Conservation (phyloP, 805 yeast species). For the Teunomyces barrocoloradensis region DNA sequence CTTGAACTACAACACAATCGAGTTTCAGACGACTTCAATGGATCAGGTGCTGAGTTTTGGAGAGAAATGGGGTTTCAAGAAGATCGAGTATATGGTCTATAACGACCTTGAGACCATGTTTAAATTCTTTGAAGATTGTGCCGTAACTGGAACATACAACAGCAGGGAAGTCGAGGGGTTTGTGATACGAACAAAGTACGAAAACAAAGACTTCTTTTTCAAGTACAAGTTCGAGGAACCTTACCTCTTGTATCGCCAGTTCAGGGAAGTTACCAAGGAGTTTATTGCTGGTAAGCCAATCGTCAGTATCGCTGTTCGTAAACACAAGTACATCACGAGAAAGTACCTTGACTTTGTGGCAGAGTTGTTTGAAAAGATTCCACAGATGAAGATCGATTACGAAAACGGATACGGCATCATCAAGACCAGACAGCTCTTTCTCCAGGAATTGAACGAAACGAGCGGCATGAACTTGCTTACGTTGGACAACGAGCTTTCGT, state of each 20-base stretch:
- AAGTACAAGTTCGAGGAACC: constrained; percentile 96
- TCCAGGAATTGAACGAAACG: constrained; percentile 40
- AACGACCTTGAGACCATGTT: constrained; percentile 42
- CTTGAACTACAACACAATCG: constrained; percentile 62
- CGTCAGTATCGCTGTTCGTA: constrained; percentile 7
- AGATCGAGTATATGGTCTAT: constrained; percentile 47
- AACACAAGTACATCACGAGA: constrained; percentile 59
- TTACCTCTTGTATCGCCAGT: constrained; percentile 81
- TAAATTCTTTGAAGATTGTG: constrained; percentile 52
- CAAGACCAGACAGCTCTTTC: constrained; percentile 62
- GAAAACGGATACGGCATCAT: constrained; percentile 68
- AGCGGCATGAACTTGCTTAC: constrained; percentile 59
- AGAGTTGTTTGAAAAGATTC: constrained; percentile 51
- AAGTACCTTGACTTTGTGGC: constrained; percentile 68
- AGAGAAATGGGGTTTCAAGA: constrained; percentile 62
- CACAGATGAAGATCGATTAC: constrained; percentile 45
- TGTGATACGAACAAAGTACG: constrained; percentile 66
- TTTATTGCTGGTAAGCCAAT: constrained; percentile 34
- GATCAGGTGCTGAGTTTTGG: constrained; percentile 61
- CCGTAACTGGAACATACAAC: constrained; percentile 67
- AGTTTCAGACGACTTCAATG: constrained; percentile 66
- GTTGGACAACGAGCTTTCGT: constrained; percentile 39
- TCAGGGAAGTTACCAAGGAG: constrained; percentile 80
- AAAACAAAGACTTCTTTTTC: constrained; percentile 62
- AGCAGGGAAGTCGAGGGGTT: constrained; percentile 87